phyloP scores from a whole-genome alignment of 2,329 filamentous ascomycete species.

The Cladosporium sp. region DNA sequence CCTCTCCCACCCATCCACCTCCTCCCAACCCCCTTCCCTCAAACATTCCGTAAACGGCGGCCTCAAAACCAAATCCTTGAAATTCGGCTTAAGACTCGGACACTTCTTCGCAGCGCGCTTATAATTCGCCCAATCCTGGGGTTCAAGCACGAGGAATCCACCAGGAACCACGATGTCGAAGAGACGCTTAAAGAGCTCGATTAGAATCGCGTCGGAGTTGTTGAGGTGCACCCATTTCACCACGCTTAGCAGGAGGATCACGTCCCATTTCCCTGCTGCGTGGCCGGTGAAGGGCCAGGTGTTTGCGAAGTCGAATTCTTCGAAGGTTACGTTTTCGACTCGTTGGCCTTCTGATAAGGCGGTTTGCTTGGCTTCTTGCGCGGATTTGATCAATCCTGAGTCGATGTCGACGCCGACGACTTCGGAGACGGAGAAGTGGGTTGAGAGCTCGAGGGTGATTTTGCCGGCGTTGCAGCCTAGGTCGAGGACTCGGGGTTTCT shows the following conservation, averaged over 20 bases:
- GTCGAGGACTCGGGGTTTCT: background rate
- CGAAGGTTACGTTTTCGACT: conserved; percentile 1
- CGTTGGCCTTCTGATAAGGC: background rate
- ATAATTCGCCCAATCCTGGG: conserved; percentile 10
- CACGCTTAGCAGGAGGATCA: conserved; percentile 5
- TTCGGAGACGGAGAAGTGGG: conserved; percentile 3
- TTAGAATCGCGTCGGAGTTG: conserved; percentile 5
- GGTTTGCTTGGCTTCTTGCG: conserved; percentile 1
- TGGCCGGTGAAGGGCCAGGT: conserved; percentile 8
- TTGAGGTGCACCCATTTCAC: conserved; percentile 11
- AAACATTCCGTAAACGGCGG: conserved; percentile 4
- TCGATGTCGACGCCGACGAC: conserved; percentile 9
- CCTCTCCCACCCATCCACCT: conserved; percentile 11
- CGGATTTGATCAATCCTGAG: background rate
- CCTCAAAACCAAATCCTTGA: conserved; percentile 3
- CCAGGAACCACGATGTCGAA: conserved; percentile 5
- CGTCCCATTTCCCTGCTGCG: conserved; percentile 2
- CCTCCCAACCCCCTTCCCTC: background rate
- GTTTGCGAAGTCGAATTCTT: conserved; percentile 12
- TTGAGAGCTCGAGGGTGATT: conserved; percentile 5
- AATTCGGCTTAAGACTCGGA: conserved; percentile 4
- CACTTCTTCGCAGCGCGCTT: conserved; percentile 8
- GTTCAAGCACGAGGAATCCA: conserved; percentile 5
- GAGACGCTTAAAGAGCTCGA: background rate
- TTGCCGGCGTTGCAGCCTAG: conserved; percentile 10